Base-by-base conservation (phyloP, 495 filamentous ascomycete genomes). In the Xanthoparmelia taractica region DNA sequence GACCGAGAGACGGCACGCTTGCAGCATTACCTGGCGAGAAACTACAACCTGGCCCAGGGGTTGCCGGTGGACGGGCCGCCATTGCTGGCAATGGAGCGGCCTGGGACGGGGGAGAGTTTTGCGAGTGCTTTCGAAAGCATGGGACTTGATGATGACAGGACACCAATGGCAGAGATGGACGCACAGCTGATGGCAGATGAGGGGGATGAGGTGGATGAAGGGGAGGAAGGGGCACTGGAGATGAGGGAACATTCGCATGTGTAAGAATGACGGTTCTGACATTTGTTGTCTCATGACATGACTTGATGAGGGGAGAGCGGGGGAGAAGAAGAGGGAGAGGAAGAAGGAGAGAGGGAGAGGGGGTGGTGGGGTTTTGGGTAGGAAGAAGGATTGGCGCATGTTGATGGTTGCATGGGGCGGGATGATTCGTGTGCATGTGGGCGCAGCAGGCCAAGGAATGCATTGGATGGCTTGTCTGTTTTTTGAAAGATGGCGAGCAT, bases 1-100 rank as follows among this genome's bases (percentile, higher is more conserved):
- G 80, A 85, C 36, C 70, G 73, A 8, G 84, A 89, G 69, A 74
- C 80, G 27, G 73, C 74, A 40, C 79, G 84, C 33, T 69, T 89
- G 38, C 74, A 78, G 23, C 73, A 78, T 58, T 88, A 85, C 65
- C 78, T 89, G 23, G 73, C 76, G 36, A 80, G 87, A 15, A 90
- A 89, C 69, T 82, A 79, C 68, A 80, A 83, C 55, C 65, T 87
- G 17, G 77, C 77, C 1, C 71, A 84, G 52, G 80, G 80, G 13
- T 65, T 77, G n/a, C 40, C 64, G 33, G 63, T 77, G 37, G 69
- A 71, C 18, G 72, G 33, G 31, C 57, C 60, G 38, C 60, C 40
- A 25, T 18, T 58, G 29, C 15, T 52, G 43, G 52, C 55, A 2
- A 36, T 63, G 40, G 65, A 69, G 4, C 37, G 60, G 31, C 58